Percentiles rank a stretch among this genome's conserved stretches.
phyloP scores from a whole-genome alignment of 2,329 filamentous ascomycete species.

The Diaporthe longicolla region DNA sequence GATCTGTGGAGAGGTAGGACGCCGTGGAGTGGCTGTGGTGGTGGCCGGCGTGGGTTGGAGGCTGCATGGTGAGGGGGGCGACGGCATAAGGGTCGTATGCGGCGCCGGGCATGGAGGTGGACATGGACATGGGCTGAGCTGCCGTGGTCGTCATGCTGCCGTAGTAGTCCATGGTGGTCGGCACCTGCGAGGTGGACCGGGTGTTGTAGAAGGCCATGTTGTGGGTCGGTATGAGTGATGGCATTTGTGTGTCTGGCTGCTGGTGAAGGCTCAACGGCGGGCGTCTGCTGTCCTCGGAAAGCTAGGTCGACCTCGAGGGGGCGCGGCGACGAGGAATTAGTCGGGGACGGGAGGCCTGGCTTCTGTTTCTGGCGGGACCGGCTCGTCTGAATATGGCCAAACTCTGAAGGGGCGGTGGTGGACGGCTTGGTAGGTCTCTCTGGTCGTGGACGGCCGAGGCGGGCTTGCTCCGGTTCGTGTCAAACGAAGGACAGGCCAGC shows the following conservation, averaged over 20 bases:
- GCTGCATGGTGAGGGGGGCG: conserved; percentile 49
- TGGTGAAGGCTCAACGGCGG: conserved; percentile 49
- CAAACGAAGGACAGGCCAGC: conserved; percentile 41
- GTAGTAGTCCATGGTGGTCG: conserved; percentile 50
- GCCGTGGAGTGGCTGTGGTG: conserved; percentile 43
- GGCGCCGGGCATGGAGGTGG: conserved; percentile 47
- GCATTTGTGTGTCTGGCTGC: conserved; percentile 44
- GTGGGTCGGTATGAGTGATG: conserved; percentile 44
- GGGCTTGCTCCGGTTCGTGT: conserved; percentile 39
- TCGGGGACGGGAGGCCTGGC: conserved; percentile 13
- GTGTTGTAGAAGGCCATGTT: conserved; percentile 54
- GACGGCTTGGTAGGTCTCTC: conserved; percentile 35
- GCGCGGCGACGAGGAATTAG: conserved; percentile 13
- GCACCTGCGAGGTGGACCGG: conserved; percentile 38
- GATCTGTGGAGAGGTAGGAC: conserved; percentile 58
- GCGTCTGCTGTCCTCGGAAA: conserved; percentile 8
- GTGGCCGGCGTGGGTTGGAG: conserved; percentile 46
- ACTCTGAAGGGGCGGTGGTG: background rate
- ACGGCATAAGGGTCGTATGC: conserved; percentile 54
- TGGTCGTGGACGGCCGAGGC: conserved; percentile 27
- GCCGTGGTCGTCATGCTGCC: conserved; percentile 49
- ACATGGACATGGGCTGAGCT: conserved; percentile 45
- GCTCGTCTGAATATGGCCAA: conserved; percentile 36
- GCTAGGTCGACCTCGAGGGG: conserved; percentile 1
- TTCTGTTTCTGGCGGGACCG: conserved; percentile 33